Evolutionary conservation across 345 rosid species (phyloP), one percentile per base, ranked within the genome.

Genomic region (Sapria himalayana): DNA sequence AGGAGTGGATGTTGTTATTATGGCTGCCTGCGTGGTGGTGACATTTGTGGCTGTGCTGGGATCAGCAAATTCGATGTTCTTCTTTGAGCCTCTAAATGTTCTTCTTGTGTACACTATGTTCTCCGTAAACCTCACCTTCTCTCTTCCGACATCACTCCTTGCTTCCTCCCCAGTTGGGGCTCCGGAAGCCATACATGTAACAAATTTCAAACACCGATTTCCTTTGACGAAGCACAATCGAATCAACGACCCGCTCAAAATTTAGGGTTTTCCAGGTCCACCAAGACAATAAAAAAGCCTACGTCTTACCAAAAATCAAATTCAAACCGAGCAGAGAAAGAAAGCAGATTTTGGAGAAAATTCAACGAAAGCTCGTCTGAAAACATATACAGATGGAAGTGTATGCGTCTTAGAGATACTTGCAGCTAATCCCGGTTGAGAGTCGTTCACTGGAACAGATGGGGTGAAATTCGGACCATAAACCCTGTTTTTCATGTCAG

Each of bases 181-280:
- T 77, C 65, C 93, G 49, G 94, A 89, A 67, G 93, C 98, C 98
- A 82, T 89, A 62, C 94, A 78, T 65, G 66, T 59, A 76, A 49
- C 59, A 47, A 23, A 51, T 56, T 36, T 39, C 25, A 41, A 58
- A 61, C 75, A 63, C 77, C 76, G 47, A 48, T 7, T 32, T n/a
- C 19, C 22, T 8, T 27, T 15, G 25, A 23, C 22, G 33, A 1
- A 14, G 16, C 15, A 7, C 37, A 13, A 29, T n/a, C 16, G 23
- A 11, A 41, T 25, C 5, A 14, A 18, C 13, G 13, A 17, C 20
- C 5, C 7, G 19, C 36, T 21, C 17, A 32, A 44, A 43, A 49
- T 29, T 56, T 49, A 55, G 61, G 61, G 49, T 49, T 56, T 56
- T 29, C 39, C 18, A 17, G 19, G 18, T 19, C 37, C 3, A 20